A percentile compares a stretch with the other conserved stretches of the same genome.
phyloP scores from a whole-genome alignment of 495 filamentous ascomycete species.

The Penicillium flavigenum region DNA sequence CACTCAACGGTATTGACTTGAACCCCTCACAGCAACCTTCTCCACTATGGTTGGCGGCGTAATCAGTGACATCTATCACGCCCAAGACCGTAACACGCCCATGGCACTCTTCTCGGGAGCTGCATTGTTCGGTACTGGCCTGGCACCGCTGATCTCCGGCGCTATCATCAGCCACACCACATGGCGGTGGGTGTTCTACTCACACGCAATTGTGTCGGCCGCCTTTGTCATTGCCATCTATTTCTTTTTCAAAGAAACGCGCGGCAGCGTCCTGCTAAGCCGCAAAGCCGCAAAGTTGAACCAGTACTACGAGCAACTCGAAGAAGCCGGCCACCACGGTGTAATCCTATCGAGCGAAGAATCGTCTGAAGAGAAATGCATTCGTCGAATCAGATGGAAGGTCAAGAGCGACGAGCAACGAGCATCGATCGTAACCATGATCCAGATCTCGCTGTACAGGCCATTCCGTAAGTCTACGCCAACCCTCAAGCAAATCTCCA shows the following conservation, averaged over 20 bases:
- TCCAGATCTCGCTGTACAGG: slow-evolving; percentile 68
- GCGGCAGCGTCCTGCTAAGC: slow-evolving; percentile 77
- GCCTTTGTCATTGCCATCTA: slow-evolving; percentile 62
- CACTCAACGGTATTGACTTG: neutral
- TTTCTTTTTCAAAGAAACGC: slow-evolving; percentile 75
- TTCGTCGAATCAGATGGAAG: slow-evolving; percentile 75
- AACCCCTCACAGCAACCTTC: slow-evolving; percentile 58
- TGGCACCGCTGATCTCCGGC: slow-evolving; percentile 72
- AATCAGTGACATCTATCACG: slow-evolving; percentile 82
- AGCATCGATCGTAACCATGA: slow-evolving; percentile 65
- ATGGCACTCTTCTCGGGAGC: slow-evolving; percentile 83
- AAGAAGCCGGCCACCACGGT: slow-evolving; percentile 64
- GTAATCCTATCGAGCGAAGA: slow-evolving; percentile 47
- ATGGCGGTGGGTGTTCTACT: slow-evolving; percentile 92
- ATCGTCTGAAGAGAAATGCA: slow-evolving; percentile 31
- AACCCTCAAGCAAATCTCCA: neutral
- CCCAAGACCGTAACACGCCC: slow-evolving; percentile 76
- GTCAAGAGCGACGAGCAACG: slow-evolving; percentile 82
- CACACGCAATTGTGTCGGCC: slow-evolving; percentile 71
- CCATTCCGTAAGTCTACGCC: slow-evolving; percentile 62
- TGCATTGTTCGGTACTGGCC: slow-evolving; percentile 77
- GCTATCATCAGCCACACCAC: slow-evolving; percentile 63
- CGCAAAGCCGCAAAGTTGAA: slow-evolving; percentile 75
- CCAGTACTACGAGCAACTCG: slow-evolving; percentile 72
- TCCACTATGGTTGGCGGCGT: slow-evolving; percentile 92